phyloP scores from a whole-genome alignment of 495 filamentous ascomycete genomes.

The Trichoderma asperelloides region DNA sequence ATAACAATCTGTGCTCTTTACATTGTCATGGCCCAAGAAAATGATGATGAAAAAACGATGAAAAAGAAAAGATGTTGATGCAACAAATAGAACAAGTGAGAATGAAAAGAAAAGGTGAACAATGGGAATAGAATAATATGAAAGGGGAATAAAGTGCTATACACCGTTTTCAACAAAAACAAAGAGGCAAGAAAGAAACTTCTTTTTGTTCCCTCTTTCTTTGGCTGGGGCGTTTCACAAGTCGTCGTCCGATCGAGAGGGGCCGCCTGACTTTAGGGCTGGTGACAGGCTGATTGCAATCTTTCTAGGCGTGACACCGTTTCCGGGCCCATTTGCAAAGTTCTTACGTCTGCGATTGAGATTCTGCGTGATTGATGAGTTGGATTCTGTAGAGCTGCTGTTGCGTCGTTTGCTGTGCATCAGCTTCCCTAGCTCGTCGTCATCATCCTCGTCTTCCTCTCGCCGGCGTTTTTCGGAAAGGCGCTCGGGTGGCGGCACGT shows the following conservation, averaged over 20 bases:
- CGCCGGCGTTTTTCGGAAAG: slow-evolving; percentile 86
- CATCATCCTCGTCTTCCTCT: slow-evolving; percentile 83
- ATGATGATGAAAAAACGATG: not conserved
- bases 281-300: slow-evolving; percentile 39
- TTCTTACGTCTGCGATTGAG: slow-evolving; percentile 18
- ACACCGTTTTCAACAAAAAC: not conserved
- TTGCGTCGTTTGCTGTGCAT: slow-evolving; percentile 60
- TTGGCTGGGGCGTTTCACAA: slow-evolving; percentile 9
- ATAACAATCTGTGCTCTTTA: not conserved
- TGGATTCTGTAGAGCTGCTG: slow-evolving; percentile 29
- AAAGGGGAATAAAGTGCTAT: not conserved
- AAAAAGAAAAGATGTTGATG: not conserved
- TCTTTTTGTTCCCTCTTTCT: no score
- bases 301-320: slow-evolving; percentile 24
- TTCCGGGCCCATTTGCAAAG: slow-evolving; percentile 12
- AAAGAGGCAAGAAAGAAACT: not conserved
- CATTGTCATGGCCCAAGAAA: not conserved
- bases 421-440: slow-evolving; percentile 73
- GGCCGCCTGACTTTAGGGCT: slow-evolving; percentile 22
- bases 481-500: slow-evolving; percentile 54
- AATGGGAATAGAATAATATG: not conserved
- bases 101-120: no score
- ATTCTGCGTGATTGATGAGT: slow-evolving; percentile 11
- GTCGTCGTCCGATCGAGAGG: slow-evolving; percentile 17
- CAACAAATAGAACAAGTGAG: no score